A percentile compares a stretch with the other conserved stretches of the same genome.
phyloP scores from a whole-genome alignment of 805 yeast species.

The Ogataea polymorpha region DNA sequence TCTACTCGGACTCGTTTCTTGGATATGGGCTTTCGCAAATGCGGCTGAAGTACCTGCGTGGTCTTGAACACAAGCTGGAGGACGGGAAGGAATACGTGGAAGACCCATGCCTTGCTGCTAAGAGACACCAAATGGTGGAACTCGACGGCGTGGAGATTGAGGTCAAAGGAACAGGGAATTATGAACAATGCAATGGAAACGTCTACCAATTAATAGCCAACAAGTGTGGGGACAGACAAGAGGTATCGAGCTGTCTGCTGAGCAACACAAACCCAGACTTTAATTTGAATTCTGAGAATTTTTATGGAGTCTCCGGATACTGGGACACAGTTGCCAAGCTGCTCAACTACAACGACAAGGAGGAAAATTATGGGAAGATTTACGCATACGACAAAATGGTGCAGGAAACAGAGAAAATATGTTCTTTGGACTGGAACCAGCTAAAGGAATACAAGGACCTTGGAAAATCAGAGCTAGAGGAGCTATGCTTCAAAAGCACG shows the following conservation, averaged over 20 bases:
- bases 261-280: conserved; percentile 53
- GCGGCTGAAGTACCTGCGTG: conserved; percentile 42
- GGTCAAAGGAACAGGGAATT: conserved; percentile 53
- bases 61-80: conserved; percentile 25
- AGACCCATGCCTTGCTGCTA: conserved; percentile 61
- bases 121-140: conserved; percentile 27
- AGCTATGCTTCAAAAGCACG: conserved; percentile 58
- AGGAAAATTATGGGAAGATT: conserved; percentile 30
- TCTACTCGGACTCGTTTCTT: conserved; percentile 54
- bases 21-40: conserved; percentile 64
- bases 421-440: conserved; percentile 40
- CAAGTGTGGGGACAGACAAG: conserved; percentile 26
- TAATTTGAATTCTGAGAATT: conserved; percentile 53
- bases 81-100: conserved; percentile 10
- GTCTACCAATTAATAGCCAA: conserved; percentile 43
- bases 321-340: conserved; percentile 59
- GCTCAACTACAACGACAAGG: conserved; percentile 31
- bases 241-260: conserved; percentile 46
- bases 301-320: conserved; percentile 65
- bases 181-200: conserved; percentile 42
- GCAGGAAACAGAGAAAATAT: conserved; percentile 43
- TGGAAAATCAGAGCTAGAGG: conserved; percentile 44
- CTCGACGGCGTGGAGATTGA: conserved; percentile 17
- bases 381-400: conserved; percentile 46
- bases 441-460: conserved; percentile 29